A percentile compares a stretch with the other conserved stretches of the same genome.
Evolutionary conservation across 2,329 filamentous ascomycete genomes (phyloP).

Genomic region (Scedosporium apiospermum): DNA sequence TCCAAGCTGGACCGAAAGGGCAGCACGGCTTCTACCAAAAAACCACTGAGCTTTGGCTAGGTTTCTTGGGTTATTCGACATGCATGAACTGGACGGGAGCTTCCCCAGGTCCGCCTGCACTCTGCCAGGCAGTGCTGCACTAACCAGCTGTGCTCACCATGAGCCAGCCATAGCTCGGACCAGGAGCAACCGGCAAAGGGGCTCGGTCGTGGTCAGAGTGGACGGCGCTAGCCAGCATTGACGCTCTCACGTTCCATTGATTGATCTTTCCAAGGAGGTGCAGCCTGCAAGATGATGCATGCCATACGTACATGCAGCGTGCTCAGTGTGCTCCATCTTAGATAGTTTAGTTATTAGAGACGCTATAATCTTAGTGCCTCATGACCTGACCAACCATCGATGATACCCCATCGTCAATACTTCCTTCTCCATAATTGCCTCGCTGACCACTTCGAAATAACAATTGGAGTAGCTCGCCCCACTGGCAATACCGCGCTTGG

Average conservation of each 20-base stretch:
- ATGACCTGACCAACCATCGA: too few relatives aligned
- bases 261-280: neutral
- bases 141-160: too few relatives aligned
- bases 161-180: neutral
- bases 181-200: neutral
- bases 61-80: neutral
- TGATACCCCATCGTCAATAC: too few relatives aligned
- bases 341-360: neutral
- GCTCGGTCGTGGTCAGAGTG: neutral
- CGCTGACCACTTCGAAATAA: neutral
- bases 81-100: neutral
- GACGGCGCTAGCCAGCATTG: neutral
- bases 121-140: neutral
- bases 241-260: too few relatives aligned
- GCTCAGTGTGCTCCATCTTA: neutral
- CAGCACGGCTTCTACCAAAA: neutral
- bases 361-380: neutral
- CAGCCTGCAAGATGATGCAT: conserved; percentile 2
- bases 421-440: too few relatives aligned
- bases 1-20: neutral
- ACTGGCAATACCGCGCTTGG: too few relatives aligned
- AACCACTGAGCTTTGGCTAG: neutral
- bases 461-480: neutral
- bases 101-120: neutral
- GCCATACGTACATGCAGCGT: neutral